phyloP scores from a whole-genome alignment of 2,329 filamentous ascomycete species.

The Aspergillus tamarii region DNA sequence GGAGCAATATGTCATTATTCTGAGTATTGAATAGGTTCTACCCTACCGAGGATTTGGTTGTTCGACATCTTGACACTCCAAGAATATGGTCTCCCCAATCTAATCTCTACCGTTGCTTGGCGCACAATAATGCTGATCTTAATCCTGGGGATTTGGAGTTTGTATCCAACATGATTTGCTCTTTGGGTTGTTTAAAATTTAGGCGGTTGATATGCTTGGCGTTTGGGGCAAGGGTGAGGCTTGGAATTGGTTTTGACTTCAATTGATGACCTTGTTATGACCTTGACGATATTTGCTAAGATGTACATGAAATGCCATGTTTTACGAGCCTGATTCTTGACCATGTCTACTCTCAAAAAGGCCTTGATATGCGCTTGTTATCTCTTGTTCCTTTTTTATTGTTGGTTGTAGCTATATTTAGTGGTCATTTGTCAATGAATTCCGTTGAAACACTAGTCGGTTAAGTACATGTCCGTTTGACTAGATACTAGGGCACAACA shows the following conservation, averaged over 20 bases:
- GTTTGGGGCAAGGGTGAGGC: slow-evolving; percentile 29
- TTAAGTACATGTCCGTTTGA: not conserved
- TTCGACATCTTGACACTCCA: not conserved
- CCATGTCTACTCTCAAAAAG: slow-evolving; percentile 17
- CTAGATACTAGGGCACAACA: not conserved
- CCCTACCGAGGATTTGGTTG: too few species aligned
- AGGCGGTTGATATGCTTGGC: slow-evolving; percentile 29
- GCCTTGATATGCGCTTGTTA: slow-evolving; percentile 22
- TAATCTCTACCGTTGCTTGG: not conserved
- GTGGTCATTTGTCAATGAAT: not conserved
- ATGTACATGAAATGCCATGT: slow-evolving; percentile 45
- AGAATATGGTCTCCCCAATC: not conserved
- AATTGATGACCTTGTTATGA: slow-evolving; percentile 31
- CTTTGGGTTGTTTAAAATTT: slow-evolving; percentile 9
- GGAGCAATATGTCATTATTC: slow-evolving; percentile 39
- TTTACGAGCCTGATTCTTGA: slow-evolving; percentile 34
- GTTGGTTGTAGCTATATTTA: not conserved
- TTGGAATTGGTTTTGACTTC: slow-evolving; percentile 31
- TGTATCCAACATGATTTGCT: not conserved
- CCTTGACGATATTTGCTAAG: slow-evolving; percentile 39
- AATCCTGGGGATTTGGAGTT: slow-evolving; percentile 5
- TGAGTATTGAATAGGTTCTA: slow-evolving; percentile 19
- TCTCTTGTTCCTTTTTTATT: too few species aligned
- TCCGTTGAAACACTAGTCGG: not conserved
- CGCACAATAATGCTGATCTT: not conserved